Conservation (phyloP, 2,329 filamentous ascomycete species). For the Aspergillus felis region DNA sequence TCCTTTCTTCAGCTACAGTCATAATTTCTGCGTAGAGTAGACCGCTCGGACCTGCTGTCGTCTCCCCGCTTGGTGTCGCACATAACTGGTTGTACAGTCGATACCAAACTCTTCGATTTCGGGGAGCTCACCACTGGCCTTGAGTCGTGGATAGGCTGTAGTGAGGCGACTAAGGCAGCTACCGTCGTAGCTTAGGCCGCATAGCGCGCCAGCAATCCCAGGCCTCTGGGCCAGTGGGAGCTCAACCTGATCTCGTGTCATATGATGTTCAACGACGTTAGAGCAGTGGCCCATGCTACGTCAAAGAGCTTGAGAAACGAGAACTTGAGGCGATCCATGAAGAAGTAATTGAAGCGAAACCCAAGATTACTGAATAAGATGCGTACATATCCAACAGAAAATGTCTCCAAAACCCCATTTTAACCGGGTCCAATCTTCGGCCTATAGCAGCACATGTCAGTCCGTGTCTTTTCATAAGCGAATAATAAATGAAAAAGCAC, state of each 20-base stretch:
- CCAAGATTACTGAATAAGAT: not conserved
- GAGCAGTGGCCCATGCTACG: not conserved
- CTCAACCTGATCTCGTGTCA: not conserved
- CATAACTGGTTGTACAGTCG: not conserved
- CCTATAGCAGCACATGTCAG: conserved; percentile 23
- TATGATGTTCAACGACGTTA: not conserved
- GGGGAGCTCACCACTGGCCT: not conserved
- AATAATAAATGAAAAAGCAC: conserved; percentile 18
- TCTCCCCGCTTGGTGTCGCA: not conserved
- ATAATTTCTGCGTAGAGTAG: not conserved
- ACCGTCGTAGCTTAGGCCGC: not conserved
- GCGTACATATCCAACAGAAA: not conserved
- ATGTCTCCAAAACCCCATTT: conserved; percentile 8
- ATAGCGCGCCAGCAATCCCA: not conserved
- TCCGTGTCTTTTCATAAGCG: not conserved
- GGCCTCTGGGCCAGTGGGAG: not conserved
- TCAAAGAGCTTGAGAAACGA: not conserved
- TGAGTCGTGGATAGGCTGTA: not conserved
- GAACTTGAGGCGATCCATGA: not conserved
- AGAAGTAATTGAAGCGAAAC: not conserved
- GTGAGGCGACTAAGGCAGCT: not conserved
- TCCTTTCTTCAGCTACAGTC: not conserved
- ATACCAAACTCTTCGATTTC: not conserved
- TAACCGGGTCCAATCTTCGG: conserved; percentile 42
- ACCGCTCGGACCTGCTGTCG: not conserved